Evolutionary conservation across 352 stramenopile genomes (phyloP).

Genomic region (Globisporangium lucens): DNA sequence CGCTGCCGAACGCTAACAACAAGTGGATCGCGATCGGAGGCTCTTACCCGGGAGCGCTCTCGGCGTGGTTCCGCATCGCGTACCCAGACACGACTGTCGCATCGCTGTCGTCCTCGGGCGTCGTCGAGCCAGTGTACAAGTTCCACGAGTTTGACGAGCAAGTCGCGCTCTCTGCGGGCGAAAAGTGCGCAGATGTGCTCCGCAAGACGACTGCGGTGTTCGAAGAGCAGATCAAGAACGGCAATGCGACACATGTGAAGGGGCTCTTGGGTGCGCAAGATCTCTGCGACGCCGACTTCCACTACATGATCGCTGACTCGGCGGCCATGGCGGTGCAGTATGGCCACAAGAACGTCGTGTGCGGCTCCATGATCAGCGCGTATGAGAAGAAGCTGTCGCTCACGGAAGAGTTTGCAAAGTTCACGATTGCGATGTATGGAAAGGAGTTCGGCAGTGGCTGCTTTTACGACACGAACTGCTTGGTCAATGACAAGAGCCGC

Average conservation of each 20-base stretch:
- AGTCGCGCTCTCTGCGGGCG: constrained; percentile 53
- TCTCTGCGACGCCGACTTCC: constrained; percentile 75
- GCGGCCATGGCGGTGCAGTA: constrained; percentile 89
- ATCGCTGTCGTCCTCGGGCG: constrained; percentile 68
- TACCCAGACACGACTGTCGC: constrained; percentile 79
- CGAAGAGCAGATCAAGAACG: constrained; percentile 47
- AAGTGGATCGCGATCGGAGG: constrained; percentile 80
- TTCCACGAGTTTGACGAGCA: constrained; percentile 85
- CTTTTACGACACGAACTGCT: constrained; percentile 83
- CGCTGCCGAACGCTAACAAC: constrained; percentile 25
- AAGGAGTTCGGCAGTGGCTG: constrained; percentile 66
- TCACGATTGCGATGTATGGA: constrained; percentile 80
- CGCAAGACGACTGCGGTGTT: constrained; percentile 63
- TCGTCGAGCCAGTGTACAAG: constrained; percentile 77
- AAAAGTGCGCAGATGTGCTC: constrained; percentile 59
- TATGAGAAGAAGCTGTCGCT: constrained; percentile 51
- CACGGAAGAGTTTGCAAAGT: constrained; percentile 70
- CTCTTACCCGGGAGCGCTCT: constrained; percentile 79
- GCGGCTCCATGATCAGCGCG: constrained; percentile 46
- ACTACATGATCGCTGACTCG: constrained; percentile 89
- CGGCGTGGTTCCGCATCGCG: constrained; percentile 77
- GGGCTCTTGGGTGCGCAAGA: constrained; percentile 54
- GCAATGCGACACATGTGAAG: constrained; percentile 59
- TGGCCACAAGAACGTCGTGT: constrained; percentile 80
- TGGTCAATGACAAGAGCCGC: constrained; percentile 39